Evolutionary conservation across 2,329 filamentous ascomycete species (phyloP), one percentile per base, ranked within the genome.

Genomic region (Cladorrhinum sp.): DNA sequence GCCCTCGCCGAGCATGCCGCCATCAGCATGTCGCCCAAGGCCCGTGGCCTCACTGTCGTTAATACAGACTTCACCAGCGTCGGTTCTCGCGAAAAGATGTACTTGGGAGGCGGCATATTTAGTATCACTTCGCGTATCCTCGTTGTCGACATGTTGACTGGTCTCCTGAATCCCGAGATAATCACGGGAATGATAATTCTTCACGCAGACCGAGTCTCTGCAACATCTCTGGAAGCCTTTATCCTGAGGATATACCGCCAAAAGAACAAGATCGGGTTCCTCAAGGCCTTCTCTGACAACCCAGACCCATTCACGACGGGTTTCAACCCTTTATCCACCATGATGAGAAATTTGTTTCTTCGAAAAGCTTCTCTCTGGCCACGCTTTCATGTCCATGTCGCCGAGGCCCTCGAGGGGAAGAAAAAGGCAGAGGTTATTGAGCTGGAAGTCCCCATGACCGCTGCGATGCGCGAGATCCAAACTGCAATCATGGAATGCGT

Each of bases 351-450:
- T 70, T 77, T 99, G 22, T 98, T 98, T 70, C 78, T 99, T 45
- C 85, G 89, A 56, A 96, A 95, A 71, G 89, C 89, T 0, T 93
- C 93, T 0, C 76, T 99, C 13, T 99, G 93, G 87, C 95, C 95
- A 2, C 85, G 95, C 20, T 99, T 97, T 70, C 95, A 99, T 71
- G 85, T 96, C 61, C 87, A 90, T 0, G 92, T 99, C 5, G 92
- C 93, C 0, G 86, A 92, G 68, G 92, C 92, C 2, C 80, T 99
- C 2, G 95, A 99, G 74, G 93, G 93, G 9, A 91, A 90, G 73
- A 89, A 90, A 70, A 96, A 93, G 72, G 93, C 95, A 3, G 95
- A 99, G 75, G 95, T 99, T 50, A 96, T 99, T 65, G 95, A 99
- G 75, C 81, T 98, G 23, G 95, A 97, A 74, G 90, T 99, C 4